Evolutionary conservation across 192 early-diverging fungal genomes (phyloP).

Genomic region (Chytriomyces sp.): DNA sequence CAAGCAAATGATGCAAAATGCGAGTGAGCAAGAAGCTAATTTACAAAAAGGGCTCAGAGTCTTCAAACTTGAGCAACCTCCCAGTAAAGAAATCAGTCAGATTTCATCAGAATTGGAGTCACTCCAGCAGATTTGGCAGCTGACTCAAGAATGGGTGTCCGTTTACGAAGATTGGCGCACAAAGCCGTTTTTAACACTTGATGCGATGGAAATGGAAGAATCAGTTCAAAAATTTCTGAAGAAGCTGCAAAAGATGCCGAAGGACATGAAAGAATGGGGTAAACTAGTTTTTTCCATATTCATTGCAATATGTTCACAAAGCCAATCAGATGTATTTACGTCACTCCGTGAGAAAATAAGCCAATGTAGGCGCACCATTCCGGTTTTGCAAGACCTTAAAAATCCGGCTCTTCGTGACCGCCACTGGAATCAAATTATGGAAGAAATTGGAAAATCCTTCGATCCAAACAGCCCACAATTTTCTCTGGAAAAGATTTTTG

Average conservation of each 20-base stretch:
- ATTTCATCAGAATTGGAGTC: conserved; percentile 49
- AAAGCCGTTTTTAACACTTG: conserved; percentile 50
- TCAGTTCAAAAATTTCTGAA: conserved; percentile 56
- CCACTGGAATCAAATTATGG: conserved; percentile 63
- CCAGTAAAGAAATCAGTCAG: conserved; percentile 55
- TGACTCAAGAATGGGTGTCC: conserved; percentile 51
- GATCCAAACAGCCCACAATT: conserved; percentile 48
- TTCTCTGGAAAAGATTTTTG: conserved; percentile 59
- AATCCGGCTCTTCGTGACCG: conserved; percentile 60
- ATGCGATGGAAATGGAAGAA: conserved; percentile 58
- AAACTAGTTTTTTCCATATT: not conserved
- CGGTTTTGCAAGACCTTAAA: conserved; percentile 54
- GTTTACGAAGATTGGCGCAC: conserved; percentile 53
- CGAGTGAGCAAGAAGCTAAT: conserved; percentile 46
- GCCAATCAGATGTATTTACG: conserved; percentile 46
- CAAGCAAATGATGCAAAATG: conserved; percentile 37
- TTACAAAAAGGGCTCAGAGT: conserved; percentile 58
- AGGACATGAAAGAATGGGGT: conserved; percentile 61
- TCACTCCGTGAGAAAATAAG: conserved; percentile 54
- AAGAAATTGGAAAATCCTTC: conserved; percentile 62
- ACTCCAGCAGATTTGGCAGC: conserved; percentile 53
- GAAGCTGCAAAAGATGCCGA: conserved; percentile 50
- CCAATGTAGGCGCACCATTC: conserved; percentile 55
- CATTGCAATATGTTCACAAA: not conserved
- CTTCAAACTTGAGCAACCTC: conserved; percentile 60